These are phyloP conservation scores for Scheffersomyces coipomensis DNA, from an alignment of 805 yeast genomes.

Conservation along the genomic window DNA sequence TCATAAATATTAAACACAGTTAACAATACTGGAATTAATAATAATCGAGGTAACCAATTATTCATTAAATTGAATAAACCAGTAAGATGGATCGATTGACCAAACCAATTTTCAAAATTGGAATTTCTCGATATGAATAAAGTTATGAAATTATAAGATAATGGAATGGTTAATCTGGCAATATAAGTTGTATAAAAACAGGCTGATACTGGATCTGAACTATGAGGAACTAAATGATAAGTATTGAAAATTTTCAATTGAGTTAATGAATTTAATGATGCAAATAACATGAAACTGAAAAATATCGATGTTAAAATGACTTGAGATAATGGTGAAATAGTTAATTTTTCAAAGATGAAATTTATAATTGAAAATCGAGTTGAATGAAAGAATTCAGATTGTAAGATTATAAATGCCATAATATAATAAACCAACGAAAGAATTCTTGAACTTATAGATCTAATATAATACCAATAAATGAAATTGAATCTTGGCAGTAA, in stretches of 20 bases:
- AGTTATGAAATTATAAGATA: constrained; percentile 75
- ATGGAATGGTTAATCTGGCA: constrained; percentile 78
- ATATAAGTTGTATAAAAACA: constrained; percentile 79
- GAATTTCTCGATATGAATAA: constrained; percentile 53
- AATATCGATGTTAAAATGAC: constrained; percentile 40
- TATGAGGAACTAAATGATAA: constrained; percentile 69
- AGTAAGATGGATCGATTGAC: constrained; percentile 71
- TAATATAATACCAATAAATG: constrained; percentile 37
- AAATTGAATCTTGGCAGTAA: constrained; percentile 42
- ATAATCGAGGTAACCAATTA: constrained; percentile 71
- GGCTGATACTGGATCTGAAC: constrained; percentile 72
- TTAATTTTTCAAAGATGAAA: constrained; percentile 18
- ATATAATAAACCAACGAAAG: constrained; percentile 41
- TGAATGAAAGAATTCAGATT: constrained; percentile 75
- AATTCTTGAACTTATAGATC: constrained; percentile 47
- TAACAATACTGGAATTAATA: constrained; percentile 66
- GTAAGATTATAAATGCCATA: constrained; percentile 55
- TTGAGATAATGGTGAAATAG: constrained; percentile 25
- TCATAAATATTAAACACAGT: constrained; percentile 70
- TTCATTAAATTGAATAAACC: constrained; percentile 72
- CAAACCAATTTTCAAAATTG: constrained; percentile 70
- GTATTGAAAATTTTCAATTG: constrained; percentile 69
- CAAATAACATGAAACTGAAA: constrained; percentile 65
- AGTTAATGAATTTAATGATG: constrained; percentile 65
- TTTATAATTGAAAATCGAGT: constrained; percentile 64